Percentiles rank a stretch among this genome's conserved stretches.
Evolutionary conservation across 1,284 basidiomycete genomes (phyloP).

Genomic region (Coriolopsis trogii): DNA sequence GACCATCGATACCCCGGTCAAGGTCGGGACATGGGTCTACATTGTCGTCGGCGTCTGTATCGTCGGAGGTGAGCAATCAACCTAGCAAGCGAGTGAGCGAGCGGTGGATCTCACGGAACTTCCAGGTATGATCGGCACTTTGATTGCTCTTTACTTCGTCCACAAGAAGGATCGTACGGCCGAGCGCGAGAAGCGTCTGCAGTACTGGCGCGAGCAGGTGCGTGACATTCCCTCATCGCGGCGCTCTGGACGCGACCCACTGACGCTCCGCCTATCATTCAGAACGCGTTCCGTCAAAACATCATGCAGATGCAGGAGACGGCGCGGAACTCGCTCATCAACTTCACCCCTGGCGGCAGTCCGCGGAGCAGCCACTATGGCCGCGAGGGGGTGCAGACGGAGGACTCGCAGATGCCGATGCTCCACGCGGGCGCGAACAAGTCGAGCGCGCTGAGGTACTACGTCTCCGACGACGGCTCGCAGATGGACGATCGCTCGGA

Average conservation of each 20-base stretch:
- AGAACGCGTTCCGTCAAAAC: constrained; percentile 80
- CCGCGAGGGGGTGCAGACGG: constrained; percentile 47
- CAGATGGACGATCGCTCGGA: constrained; percentile 28
- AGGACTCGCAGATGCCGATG: constrained; percentile 60
- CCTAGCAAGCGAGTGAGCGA: neutral
- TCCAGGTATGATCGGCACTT: constrained; percentile 72
- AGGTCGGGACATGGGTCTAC: constrained; percentile 73
- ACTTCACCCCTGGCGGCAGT: constrained; percentile 44
- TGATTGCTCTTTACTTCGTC: constrained; percentile 67
- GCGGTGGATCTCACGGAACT: neutral
- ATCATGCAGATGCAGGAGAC: constrained; percentile 76
- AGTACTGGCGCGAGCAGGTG: constrained; percentile 89
- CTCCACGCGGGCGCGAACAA: constrained; percentile 50
- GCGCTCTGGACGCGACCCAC: neutral
- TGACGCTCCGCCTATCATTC: neutral
- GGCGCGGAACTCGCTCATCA: constrained; percentile 64
- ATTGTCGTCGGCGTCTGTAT: constrained; percentile 74
- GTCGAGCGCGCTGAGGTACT: constrained; percentile 58
- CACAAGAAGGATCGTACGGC: constrained; percentile 72
- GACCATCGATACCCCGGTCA: constrained; percentile 61
- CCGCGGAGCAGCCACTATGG: constrained; percentile 46
- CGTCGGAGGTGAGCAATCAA: constrained; percentile 55
- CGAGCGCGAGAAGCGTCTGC: constrained; percentile 79
- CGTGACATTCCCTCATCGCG: constrained; percentile 13
- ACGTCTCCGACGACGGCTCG: constrained; percentile 52